Base-by-base conservation (phyloP, 495 filamentous ascomycete genomes). In the Neurospora sp. region DNA sequence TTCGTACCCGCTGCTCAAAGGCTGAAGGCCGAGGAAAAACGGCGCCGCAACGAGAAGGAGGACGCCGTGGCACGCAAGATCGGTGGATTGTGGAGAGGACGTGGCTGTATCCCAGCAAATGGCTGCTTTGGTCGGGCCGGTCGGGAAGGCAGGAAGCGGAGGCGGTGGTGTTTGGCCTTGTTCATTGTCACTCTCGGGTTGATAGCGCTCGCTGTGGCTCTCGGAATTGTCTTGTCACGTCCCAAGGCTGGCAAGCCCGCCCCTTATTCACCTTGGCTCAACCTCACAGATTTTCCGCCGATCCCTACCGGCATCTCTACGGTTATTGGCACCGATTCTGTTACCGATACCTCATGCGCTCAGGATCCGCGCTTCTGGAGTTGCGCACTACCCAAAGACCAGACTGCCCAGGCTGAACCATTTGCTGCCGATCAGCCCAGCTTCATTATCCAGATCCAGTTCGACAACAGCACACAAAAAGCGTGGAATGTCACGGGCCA, bases 231-330 rank as follows among this genome's bases (percentile, higher is more conserved):
- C 2, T 80, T 94, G 71, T 87, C 87, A 23, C 84, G 82, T n/a
- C 86, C 85, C 37, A 78, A 38, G 16, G 72, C 81, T 77, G 18
- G 79, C 79, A 74, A 76, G 75, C 31, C 87, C 77, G 11, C 75
- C 76, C 12, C 73, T 38, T 77, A 76, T 16, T 83, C 81, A 1
- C 79, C 79, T 59, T 97, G 92, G 89, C 85, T 96, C 40, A 97
- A 96, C 77, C 79, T 97, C 37, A 96, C 94, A 1, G 89, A 89
- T 37, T 97, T 92, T 75, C 94, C 94, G 41, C 91, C 94, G 0
- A 93, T 97, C 72, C 92, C 92, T 10, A 94, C 92, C 0, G 94
- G 94, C 2, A 85, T 96, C 71, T 85, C 90, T 39, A 96, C 94
- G 0, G 86, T 97, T 38, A 86, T 90, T 3, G 89, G 88, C 3